These are phyloP conservation scores for Solanum hybrid DNA, from an alignment of 305 asterid genomes.

Conservation along the genomic window DNA sequence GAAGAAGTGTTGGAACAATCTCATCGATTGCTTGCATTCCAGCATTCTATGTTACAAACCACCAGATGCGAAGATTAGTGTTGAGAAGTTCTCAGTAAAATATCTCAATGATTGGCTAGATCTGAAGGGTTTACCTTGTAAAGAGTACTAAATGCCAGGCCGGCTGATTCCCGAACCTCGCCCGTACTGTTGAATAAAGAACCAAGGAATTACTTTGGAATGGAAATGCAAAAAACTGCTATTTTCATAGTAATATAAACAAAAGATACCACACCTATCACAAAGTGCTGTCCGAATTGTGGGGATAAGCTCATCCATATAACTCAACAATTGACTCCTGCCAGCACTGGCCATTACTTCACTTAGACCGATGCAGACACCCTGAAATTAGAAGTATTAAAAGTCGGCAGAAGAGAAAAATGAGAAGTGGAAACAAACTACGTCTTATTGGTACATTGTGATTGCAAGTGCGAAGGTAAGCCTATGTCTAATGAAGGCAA, in stretches of 20 bases:
- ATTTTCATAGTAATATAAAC: slow-evolving; percentile 4
- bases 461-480: background rate
- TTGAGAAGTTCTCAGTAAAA: background rate
- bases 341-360: slow-evolving; percentile 99
- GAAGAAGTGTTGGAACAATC: slow-evolving; percentile 94
- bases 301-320: slow-evolving; percentile 85
- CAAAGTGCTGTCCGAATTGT: slow-evolving; percentile 96
- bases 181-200: slow-evolving; percentile 33
- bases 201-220: slow-evolving; percentile 6
- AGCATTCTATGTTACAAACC: slow-evolving; percentile 62
- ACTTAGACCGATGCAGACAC: slow-evolving; percentile 95
- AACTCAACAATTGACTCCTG: slow-evolving; percentile 80
- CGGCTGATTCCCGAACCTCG: slow-evolving; percentile 98
- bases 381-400: slow-evolving; percentile 35
- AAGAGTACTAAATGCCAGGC: slow-evolving; percentile 89
- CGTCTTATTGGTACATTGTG: background rate
- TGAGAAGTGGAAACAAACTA: background rate
- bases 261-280: slow-evolving; percentile 58
- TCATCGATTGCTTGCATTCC: slow-evolving; percentile 99
- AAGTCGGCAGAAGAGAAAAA: background rate
- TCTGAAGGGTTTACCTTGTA: slow-evolving; percentile 56
- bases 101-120: slow-evolving; percentile 9
- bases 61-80: slow-evolving; percentile 1
- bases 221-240: slow-evolving; percentile 6
- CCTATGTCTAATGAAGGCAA: background rate